These are phyloP conservation scores for Cytospora schulzeri DNA, from an alignment of 2,329 filamentous ascomycete species.

Conservation along the genomic window DNA sequence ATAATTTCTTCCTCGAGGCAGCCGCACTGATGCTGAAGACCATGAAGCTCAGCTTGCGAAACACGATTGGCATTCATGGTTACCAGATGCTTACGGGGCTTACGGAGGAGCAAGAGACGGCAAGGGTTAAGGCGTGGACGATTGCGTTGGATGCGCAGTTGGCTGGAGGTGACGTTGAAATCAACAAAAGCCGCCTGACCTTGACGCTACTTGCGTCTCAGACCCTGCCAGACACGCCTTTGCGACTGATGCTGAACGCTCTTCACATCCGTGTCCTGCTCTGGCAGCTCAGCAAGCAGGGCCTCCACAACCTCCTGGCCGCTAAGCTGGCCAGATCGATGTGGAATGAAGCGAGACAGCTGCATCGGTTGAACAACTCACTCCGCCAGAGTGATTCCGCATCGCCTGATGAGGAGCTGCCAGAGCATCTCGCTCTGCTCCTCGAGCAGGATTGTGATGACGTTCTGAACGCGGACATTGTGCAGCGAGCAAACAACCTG, in stretches of 20 bases:
- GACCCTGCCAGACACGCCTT: conserved; percentile 81
- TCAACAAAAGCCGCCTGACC: conserved; percentile 83
- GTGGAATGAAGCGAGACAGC: conserved; percentile 78
- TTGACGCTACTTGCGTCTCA: conserved; percentile 86
- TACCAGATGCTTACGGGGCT: conserved; percentile 81
- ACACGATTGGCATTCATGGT: conserved; percentile 72
- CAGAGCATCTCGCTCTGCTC: conserved; percentile 74
- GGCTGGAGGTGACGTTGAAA: conserved; percentile 84
- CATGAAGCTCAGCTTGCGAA: conserved; percentile 77
- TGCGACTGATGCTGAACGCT: conserved; percentile 86
- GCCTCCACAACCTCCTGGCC: conserved; percentile 70
- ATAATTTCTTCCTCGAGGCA: conserved; percentile 84
- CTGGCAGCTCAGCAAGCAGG: conserved; percentile 72
- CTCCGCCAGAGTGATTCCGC: conserved; percentile 48
- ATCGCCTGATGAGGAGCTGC: conserved; percentile 62
- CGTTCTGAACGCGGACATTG: conserved; percentile 74
- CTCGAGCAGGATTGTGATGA: conserved; percentile 80
- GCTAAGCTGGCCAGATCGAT: conserved; percentile 72
- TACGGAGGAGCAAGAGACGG: conserved; percentile 81
- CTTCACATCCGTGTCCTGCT: conserved; percentile 88
- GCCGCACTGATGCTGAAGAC: conserved; percentile 80
- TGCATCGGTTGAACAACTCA: conserved; percentile 55
- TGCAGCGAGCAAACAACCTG: conserved; percentile 85
- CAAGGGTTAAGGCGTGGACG: conserved; percentile 86
- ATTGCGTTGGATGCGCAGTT: conserved; percentile 93